phyloP scores from a whole-genome alignment of 345 rosid genomes.

The Eucalyptus brandiana region DNA sequence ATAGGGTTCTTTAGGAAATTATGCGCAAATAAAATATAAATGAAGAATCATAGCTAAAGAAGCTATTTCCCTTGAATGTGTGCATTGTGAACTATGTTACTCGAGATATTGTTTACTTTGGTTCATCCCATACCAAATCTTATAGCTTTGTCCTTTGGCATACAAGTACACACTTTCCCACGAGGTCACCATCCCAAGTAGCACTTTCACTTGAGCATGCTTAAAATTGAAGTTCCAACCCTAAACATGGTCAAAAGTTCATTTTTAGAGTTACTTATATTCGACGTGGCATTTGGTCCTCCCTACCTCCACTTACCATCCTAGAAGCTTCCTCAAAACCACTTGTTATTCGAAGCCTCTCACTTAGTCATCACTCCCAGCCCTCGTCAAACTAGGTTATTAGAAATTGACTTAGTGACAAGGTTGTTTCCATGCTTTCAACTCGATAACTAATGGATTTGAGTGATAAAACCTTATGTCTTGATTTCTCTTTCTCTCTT shows the following conservation, averaged over 20 bases:
- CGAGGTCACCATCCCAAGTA: not conserved
- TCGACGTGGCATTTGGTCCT: not conserved
- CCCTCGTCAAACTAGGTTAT: not conserved
- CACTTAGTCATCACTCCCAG: not conserved
- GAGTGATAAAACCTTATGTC: not conserved
- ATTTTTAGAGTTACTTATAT: not conserved
- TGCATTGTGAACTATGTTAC: not conserved
- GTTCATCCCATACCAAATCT: not conserved
- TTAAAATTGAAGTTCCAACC: not conserved
- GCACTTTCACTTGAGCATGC: not conserved
- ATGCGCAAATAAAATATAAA: not conserved
- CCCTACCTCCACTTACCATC: not conserved
- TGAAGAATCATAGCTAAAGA: not conserved
- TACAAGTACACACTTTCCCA: not conserved
- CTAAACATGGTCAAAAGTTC: not conserved
- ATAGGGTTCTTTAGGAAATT: not conserved
- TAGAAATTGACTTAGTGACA: not conserved
- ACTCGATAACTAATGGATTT: not conserved
- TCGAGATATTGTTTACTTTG: not conserved
- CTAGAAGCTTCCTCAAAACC: rapidly evolving
- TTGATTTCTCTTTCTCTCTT: no score
- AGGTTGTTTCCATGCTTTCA: not conserved
- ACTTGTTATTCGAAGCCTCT: not conserved
- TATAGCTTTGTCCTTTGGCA: not conserved
- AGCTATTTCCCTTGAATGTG: not conserved